phyloP scores from a whole-genome alignment of 2,329 filamentous ascomycete genomes.

The Claviceps lovelessii region DNA sequence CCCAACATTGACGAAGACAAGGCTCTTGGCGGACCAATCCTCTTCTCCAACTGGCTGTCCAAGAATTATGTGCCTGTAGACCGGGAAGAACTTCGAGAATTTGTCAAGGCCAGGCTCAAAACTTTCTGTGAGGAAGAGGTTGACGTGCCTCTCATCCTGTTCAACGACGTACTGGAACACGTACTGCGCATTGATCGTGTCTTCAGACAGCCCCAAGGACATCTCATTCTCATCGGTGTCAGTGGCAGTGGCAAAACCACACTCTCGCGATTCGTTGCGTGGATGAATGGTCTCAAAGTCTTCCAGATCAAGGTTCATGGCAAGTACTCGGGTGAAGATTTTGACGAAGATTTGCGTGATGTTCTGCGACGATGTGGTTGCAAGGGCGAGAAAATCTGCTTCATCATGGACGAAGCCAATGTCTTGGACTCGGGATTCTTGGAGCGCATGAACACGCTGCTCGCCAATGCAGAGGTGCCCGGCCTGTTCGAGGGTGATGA shows the following conservation, averaged over 20 bases:
- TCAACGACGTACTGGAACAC: conserved; percentile 97
- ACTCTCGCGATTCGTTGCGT: conserved; percentile 91
- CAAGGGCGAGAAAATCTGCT: conserved; percentile 98
- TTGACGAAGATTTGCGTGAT: conserved; percentile 91
- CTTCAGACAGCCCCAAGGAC: conserved; percentile 93
- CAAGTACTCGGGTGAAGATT: conserved; percentile 95
- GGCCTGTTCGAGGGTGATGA: conserved; percentile 99
- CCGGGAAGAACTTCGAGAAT: conserved; percentile 86
- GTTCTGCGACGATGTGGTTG: conserved; percentile 88
- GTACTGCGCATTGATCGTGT: conserved; percentile 96
- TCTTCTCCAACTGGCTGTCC: conserved; percentile 98
- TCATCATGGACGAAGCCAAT: conserved; percentile 99
- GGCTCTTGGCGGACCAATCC: conserved; percentile 79
- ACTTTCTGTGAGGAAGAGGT: conserved; percentile 99
- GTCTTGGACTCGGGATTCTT: conserved; percentile 97
- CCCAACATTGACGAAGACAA: conserved; percentile 85
- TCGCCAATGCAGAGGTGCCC: conserved; percentile 98
- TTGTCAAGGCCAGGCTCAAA: conserved; percentile 90
- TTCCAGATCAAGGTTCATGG: conserved; percentile 99
- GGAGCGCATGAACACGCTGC: conserved; percentile 96
- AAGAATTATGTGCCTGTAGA: conserved; percentile 98
- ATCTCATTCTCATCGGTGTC: conserved; percentile 95
- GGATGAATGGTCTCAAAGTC: conserved; percentile 98
- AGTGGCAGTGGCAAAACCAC: conserved; percentile 98
- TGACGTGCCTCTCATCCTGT: conserved; percentile 94